A percentile compares a stretch with the other conserved stretches of the same genome.
Evolutionary conservation across 176 grass and related monocot species (phyloP).

Genomic region (Echinochloa phyllopogon): DNA sequence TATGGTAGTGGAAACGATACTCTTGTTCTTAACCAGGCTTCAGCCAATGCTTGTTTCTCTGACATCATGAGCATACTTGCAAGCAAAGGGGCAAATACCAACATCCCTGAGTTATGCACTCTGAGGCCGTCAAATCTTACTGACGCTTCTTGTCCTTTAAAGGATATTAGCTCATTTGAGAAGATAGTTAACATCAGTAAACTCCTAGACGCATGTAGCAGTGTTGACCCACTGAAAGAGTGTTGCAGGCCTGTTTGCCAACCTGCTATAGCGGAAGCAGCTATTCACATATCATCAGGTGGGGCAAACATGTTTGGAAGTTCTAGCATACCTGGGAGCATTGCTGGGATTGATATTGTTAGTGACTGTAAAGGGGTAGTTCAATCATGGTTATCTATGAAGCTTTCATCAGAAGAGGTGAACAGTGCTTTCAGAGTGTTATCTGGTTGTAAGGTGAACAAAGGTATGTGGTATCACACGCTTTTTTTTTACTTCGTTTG

Average conservation of each 20-base stretch:
- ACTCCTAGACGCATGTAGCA: slow-evolving; percentile 84
- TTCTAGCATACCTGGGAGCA: slow-evolving; percentile 70
- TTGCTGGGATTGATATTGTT: slow-evolving; percentile 67
- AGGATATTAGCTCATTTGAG: slow-evolving; percentile 83
- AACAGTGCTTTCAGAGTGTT: slow-evolving; percentile 89
- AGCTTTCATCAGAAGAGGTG: slow-evolving; percentile 68
- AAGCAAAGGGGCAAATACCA: slow-evolving; percentile 80
- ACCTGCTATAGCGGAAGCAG: slow-evolving; percentile 91
- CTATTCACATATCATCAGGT: slow-evolving; percentile 76
- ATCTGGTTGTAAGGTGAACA: slow-evolving; percentile 96
- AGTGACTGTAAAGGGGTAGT: slow-evolving; percentile 97
- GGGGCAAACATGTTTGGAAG: slow-evolving; percentile 69
- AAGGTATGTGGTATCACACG: slow-evolving; percentile 60
- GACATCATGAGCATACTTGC: slow-evolving; percentile 86
- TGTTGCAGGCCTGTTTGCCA: slow-evolving; percentile 89
- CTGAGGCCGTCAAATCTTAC: slow-evolving; percentile 84
- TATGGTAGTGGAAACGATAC: slow-evolving; percentile 63
- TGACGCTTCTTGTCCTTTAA: slow-evolving; percentile 83
- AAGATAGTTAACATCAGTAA: slow-evolving; percentile 87
- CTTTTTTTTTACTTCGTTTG: slow-evolving; percentile 24
- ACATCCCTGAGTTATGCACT: slow-evolving; percentile 80
- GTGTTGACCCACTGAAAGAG: slow-evolving; percentile 89
- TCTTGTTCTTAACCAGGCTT: slow-evolving; percentile 79
- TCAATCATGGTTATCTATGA: slow-evolving; percentile 83
- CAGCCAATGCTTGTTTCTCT: slow-evolving; percentile 85